Base-by-base conservation (phyloP, 108 stramenopile genomes). In the Skeletonema marinoi region DNA sequence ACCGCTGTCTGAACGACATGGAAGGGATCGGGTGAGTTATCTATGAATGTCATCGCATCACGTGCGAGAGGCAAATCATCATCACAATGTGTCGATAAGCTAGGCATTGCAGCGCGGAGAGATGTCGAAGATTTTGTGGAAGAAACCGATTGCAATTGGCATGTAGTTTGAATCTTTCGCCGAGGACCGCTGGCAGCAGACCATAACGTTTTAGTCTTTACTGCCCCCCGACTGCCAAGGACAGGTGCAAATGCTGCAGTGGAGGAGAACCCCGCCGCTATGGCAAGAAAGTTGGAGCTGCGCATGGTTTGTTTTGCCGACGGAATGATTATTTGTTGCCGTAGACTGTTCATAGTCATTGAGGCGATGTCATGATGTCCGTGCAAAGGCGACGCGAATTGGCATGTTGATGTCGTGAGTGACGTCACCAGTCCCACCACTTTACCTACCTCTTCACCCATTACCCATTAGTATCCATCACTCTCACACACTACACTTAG, bases 1-100 rank as follows among this genome's bases (percentile, higher is more conserved):
- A 84, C 70, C 11, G 90, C 83, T 2, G 90, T 80, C 67, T 90
- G 78, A 3, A 95, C 90, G 14, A 82, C 90, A 70, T 90, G 90
- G 67, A 91, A 95, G 0, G 93, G 93, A 82, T 95, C 93, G 6
- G 93, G 87, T 3, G 88, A 89, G 8, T 38, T 32, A 66, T 95
- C 89, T 33, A 95, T 77, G 65, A 81, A 95, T 10, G 71, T 66
- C 90, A 92, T 92, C 4, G 89, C 90, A 25, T 90, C 80, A 29
- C 68, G 67, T 13, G 93, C 93, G 1, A 95, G 68, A 11, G 89
- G 87, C 14, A 90, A 54, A 44, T 91, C 86, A 0, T 88, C 81
- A 13, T 83, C 72, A 56, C 54, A 56, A 10, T 56, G 54, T 16
- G 6, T 56, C 10, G 54, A 56, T 25, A 56, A 56, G 54, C 25